phyloP scores from a whole-genome alignment of 1,139 yeast genomes.

The Saccharomyces hybrid region DNA sequence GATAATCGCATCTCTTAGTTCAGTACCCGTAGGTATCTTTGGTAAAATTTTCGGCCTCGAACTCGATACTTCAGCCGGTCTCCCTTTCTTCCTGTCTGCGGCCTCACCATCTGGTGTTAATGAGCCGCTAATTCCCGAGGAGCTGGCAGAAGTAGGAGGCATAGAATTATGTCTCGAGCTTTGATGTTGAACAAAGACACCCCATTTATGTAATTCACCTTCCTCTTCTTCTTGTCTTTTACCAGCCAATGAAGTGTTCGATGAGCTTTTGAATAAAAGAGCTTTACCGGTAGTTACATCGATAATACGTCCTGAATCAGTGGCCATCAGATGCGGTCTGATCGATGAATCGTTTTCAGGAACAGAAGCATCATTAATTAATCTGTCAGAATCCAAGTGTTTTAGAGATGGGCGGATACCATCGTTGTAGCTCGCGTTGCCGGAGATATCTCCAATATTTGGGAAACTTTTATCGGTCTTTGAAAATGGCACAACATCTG shows the following conservation, averaged over 20 bases:
- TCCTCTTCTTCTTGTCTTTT: slow-evolving; percentile 81
- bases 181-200: slow-evolving; percentile 62
- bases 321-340: slow-evolving; percentile 61
- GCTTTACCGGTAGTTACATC: slow-evolving; percentile 69
- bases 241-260: slow-evolving; percentile 61
- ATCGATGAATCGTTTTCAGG: slow-evolving; percentile 11
- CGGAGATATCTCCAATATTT: slow-evolving; percentile 4
- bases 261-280: slow-evolving; percentile 52
- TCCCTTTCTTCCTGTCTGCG: slow-evolving; percentile 10
- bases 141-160: slow-evolving; percentile 11
- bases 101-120: neutral
- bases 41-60: slow-evolving; percentile 17
- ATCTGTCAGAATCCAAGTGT: slow-evolving; percentile 22
- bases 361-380: slow-evolving; percentile 13
- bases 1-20: slow-evolving; percentile 66
- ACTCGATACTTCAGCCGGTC: slow-evolving; percentile 4
- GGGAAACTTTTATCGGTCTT: slow-evolving; percentile 15
- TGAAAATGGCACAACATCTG: neutral
- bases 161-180: slow-evolving; percentile 33
- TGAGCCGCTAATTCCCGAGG: neutral
- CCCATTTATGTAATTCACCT: slow-evolving; percentile 84
- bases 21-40: slow-evolving; percentile 63
- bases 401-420: slow-evolving; percentile 12
- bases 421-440: slow-evolving; percentile 5
- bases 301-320: slow-evolving; percentile 52